A percentile compares a stretch with the other conserved stretches of the same genome.
These are phyloP conservation scores for Huntiella decipiens DNA, from an alignment of 2,329 filamentous ascomycete genomes.

Conservation along the genomic window DNA sequence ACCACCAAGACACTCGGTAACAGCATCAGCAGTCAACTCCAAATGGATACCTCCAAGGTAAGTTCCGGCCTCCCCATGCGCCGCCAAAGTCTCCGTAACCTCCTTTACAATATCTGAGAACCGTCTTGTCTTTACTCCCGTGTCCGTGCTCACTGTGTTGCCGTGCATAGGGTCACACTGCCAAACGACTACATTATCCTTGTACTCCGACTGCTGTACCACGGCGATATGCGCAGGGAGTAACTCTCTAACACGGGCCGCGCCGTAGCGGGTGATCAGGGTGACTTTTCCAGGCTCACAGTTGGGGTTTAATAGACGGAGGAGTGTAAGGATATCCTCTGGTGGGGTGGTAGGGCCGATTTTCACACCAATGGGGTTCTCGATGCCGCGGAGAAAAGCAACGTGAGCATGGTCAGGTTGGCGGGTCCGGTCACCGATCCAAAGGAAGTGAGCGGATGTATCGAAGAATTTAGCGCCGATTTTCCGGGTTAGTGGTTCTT, in stretches of 20 bases:
- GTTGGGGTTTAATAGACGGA: conserved; percentile 69
- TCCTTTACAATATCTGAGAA: conserved; percentile 84
- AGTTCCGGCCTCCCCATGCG: conserved; percentile 67
- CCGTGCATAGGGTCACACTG: conserved; percentile 99
- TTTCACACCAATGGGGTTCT: conserved; percentile 93
- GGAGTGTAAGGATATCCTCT: conserved; percentile 55
- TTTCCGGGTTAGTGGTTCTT: conserved; percentile 65
- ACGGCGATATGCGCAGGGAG: conserved; percentile 75
- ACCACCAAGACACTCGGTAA: conserved; percentile 88
- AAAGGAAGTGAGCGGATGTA: conserved; percentile 90
- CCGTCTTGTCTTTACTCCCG: conserved; percentile 76
- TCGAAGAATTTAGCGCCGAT: conserved; percentile 44
- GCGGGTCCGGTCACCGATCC: conserved; percentile 92
- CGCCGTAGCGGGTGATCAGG: conserved; percentile 87
- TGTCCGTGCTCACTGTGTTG: conserved; percentile 47
- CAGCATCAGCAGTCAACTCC: conserved; percentile 85
- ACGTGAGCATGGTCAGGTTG: conserved; percentile 88
- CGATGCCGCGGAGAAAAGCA: conserved; percentile 91
- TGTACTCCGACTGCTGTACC: conserved; percentile 59
- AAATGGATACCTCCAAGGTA: conserved; percentile 89
- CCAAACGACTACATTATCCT: conserved; percentile 53
- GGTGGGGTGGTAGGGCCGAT: conserved; percentile 72
- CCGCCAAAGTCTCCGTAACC: conserved; percentile 60
- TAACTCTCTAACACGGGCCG: conserved; percentile 51
- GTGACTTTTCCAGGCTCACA: conserved; percentile 83